Conservation (phyloP, 2,329 filamentous ascomycete genomes). For the Fusarium guadeloupense region DNA sequence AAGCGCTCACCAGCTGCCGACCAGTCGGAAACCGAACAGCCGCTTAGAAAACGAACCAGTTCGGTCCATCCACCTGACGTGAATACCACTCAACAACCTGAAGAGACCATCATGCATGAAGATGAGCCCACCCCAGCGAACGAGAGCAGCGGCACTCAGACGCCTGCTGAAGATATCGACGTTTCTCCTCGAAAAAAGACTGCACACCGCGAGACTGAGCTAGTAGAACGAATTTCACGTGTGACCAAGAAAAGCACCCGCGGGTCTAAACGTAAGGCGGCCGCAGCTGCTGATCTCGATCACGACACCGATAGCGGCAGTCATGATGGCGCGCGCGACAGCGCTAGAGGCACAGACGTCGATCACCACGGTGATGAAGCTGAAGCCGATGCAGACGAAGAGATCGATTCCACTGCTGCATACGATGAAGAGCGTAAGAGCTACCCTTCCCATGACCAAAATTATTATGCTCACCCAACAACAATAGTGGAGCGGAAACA, state of each 20-base stretch:
- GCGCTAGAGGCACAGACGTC: slow-evolving; percentile 53
- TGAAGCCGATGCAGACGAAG: slow-evolving; percentile 67
- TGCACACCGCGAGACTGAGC: slow-evolving; percentile 45
- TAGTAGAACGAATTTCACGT: slow-evolving; percentile 46
- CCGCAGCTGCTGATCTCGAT: slow-evolving; percentile 43
- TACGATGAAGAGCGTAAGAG: slow-evolving; percentile 71
- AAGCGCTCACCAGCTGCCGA: slow-evolving; percentile 60
- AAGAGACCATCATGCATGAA: slow-evolving; percentile 46
- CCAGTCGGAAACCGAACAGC: slow-evolving; percentile 57
- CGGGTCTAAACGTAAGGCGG: slow-evolving; percentile 52
- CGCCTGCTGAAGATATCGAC: slow-evolving; percentile 59
- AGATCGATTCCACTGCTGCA: slow-evolving; percentile 65
- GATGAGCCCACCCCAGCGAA: slow-evolving; percentile 51
- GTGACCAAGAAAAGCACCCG: slow-evolving; percentile 55
- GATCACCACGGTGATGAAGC: slow-evolving; percentile 62
- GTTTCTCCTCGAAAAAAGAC: slow-evolving; percentile 43
- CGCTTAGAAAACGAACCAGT: slow-evolving; percentile 63
- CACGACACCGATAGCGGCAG: slow-evolving; percentile 47
- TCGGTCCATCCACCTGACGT: slow-evolving; percentile 55
- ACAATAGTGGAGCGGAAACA: slow-evolving; percentile 77
- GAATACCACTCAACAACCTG: slow-evolving; percentile 41
- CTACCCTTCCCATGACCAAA: slow-evolving; percentile 1
- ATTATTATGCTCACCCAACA: slow-evolving; percentile 32
- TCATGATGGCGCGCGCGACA: slow-evolving; percentile 47
- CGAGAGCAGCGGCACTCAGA: slow-evolving; percentile 51